Percentiles rank a stretch among this genome's conserved stretches.
Evolutionary conservation across 129 eudicot genomes (phyloP).

Genomic region (Logfia minima): DNA sequence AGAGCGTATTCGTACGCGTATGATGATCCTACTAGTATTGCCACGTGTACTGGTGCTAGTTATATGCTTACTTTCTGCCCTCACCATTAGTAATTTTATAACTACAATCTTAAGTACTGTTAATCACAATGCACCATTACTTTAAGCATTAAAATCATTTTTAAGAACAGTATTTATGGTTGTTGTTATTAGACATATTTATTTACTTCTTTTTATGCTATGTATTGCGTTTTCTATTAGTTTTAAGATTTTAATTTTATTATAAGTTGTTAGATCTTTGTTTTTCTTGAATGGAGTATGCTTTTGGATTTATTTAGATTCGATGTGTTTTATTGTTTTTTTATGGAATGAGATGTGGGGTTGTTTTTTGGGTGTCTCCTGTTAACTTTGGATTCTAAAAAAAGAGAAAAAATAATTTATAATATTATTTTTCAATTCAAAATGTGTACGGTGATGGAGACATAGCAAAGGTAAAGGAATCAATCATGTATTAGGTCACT

Average conservation of each 20-base stretch:
- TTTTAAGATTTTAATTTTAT: background rate
- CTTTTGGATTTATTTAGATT: constrained; percentile 21
- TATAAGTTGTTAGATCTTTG: constrained; percentile 14
- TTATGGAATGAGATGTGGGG: background rate
- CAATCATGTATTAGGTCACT: background rate
- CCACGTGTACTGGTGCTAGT: constrained; percentile 88
- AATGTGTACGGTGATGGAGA: constrained; percentile 16
- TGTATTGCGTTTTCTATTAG: constrained; percentile 1
- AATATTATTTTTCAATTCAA: background rate
- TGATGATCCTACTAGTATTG: constrained; percentile 94
- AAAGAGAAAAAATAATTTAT: background rate
- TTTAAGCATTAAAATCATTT: background rate
- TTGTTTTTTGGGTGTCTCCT: constrained; percentile 3
- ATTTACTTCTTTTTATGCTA: background rate
- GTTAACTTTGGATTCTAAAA: constrained; percentile 24
- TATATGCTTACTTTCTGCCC: constrained; percentile 88
- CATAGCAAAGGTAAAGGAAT: background rate
- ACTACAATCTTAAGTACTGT: background rate
- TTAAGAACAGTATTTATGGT: background rate
- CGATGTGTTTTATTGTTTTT: background rate
- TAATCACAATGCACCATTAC: background rate
- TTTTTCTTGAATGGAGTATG: constrained; percentile 9
- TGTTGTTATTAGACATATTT: too few species aligned
- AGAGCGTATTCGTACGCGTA: constrained; percentile 92
- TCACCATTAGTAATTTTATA: constrained; percentile 44